Percentiles rank a stretch among this genome's conserved stretches.
phyloP scores from a whole-genome alignment of 129 eudicot genomes.

The Artemisia argyi region DNA sequence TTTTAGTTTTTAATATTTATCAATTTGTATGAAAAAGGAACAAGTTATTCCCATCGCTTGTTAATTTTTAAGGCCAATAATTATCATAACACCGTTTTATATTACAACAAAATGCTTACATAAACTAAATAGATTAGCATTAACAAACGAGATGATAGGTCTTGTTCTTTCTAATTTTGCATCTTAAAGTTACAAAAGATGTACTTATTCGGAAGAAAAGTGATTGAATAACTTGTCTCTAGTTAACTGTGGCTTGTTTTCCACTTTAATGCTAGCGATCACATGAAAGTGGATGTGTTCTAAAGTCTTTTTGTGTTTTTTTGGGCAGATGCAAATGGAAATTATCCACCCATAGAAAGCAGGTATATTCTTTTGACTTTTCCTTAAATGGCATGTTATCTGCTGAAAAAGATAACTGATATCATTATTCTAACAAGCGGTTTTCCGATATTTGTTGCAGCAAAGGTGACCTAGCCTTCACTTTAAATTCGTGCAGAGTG shows the following conservation, averaged over 20 bases:
- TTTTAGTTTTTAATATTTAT: background rate
- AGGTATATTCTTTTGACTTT: constrained; percentile 38
- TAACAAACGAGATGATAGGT: background rate
- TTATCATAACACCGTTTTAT: background rate
- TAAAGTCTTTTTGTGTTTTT: background rate
- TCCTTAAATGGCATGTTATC: constrained; percentile 5
- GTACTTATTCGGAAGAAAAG: background rate
- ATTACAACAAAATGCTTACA: too few species aligned
- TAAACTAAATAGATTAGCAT: background rate
- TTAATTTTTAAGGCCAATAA: background rate
- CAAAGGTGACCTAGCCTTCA: too few species aligned
- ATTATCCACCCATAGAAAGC: constrained; percentile 44
- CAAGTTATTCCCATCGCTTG: background rate
- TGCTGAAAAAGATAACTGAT: background rate
- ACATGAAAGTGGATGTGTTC: constrained; percentile 15
- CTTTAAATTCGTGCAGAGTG: constrained; percentile 8
- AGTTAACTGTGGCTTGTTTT: background rate
- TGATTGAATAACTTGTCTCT: background rate
- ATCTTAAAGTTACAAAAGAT: background rate
- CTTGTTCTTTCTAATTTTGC: background rate
- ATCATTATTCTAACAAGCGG: constrained; percentile 16
- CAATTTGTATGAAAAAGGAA: background rate
- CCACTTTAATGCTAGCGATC: background rate
- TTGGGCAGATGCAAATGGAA: constrained; percentile 68
- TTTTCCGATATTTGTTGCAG: background rate